Evolutionary conservation across 2,329 filamentous ascomycete species (phyloP).

Genomic region (Fusarium vanettenii): DNA sequence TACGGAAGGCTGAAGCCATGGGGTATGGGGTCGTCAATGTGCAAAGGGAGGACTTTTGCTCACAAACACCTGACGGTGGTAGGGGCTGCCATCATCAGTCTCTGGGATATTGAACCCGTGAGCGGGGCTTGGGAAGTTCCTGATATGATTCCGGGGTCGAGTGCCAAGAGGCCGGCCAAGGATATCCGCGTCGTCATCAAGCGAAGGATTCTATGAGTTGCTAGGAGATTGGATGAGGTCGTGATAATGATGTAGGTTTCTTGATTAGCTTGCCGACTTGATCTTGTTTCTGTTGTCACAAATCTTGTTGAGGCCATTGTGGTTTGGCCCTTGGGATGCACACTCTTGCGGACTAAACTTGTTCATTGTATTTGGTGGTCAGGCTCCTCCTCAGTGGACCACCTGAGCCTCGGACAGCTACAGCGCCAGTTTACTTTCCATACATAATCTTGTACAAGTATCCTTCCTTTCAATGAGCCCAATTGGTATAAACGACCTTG

Average conservation of each 20-base stretch:
- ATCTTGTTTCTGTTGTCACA: neutral
- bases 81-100: constrained; percentile 23
- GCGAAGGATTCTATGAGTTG: neutral
- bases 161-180: constrained; percentile 20
- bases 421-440: neutral
- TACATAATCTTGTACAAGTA: neutral
- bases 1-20: constrained; percentile 39
- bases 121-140: constrained; percentile 23
- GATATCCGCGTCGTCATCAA: constrained; percentile 36
- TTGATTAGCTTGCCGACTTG: neutral
- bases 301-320: no score
- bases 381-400: no score
- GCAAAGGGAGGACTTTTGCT: constrained; percentile 41
- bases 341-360: no score
- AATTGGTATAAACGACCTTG: neutral
- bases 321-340: no score
- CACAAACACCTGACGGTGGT: constrained; percentile 38
- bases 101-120: constrained; percentile 29
- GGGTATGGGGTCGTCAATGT: constrained; percentile 37
- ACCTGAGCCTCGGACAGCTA: neutral
- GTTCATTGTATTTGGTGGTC: no score
- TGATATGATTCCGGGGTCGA: constrained; percentile 23
- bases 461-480: neutral
- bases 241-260: neutral
- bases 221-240: neutral